A percentile compares a stretch with the other conserved stretches of the same genome.
Conservation (phyloP, 345 rosid species). For the Clausena lansium region DNA sequence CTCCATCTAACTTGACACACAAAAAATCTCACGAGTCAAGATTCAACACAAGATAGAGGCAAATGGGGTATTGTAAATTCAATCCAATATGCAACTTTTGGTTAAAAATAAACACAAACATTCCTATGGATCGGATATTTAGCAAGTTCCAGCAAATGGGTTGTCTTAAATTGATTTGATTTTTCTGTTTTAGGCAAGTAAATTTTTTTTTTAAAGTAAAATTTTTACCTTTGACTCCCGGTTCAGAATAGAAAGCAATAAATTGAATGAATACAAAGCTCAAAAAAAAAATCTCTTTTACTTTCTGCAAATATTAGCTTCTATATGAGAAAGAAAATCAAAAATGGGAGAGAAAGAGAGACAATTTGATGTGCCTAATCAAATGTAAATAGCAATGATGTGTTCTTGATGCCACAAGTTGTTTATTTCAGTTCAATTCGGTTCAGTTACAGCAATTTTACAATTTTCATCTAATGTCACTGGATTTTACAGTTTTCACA, state of each 20-base stretch:
- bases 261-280: neutral
- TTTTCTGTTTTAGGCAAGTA: neutral
- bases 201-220: no score
- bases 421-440: neutral
- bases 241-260: neutral
- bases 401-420: neutral
- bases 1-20: conserved; percentile 60
- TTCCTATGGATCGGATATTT: neutral
- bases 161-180: neutral
- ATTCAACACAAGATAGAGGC: conserved; percentile 3
- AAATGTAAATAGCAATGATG: neutral
- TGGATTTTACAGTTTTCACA: no score
- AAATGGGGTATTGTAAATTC: conserved; percentile 11
- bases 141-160: neutral
- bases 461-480: no score
- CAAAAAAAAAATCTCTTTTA: neutral
- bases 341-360: neutral
- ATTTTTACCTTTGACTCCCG: neutral
- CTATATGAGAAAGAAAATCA: neutral
- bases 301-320: neutral
- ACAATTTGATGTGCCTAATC: neutral
- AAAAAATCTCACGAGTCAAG: conserved; percentile 3
- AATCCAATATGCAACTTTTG: neutral
- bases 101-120: neutral
- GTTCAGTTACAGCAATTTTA: no score